Percentiles rank a stretch among this genome's conserved stretches.
Conservation (phyloP, 441 rosid species). For the Euphorbia schlechtendalii region DNA sequence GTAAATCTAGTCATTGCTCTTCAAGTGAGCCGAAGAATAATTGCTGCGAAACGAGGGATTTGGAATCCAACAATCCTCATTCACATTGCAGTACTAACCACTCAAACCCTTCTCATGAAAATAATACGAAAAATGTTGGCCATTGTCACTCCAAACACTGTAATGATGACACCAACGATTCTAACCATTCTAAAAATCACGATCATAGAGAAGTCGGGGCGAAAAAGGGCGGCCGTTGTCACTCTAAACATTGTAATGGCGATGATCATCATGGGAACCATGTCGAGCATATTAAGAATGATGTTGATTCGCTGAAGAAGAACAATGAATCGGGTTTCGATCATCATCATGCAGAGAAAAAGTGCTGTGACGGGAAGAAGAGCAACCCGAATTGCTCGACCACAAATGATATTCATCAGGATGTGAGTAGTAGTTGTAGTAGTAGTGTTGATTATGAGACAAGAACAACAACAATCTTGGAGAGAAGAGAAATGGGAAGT, state of each 20-base stretch:
- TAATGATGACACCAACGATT: too few relatives aligned
- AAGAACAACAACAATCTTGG: constrained; percentile 17
- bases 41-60: constrained; percentile 13
- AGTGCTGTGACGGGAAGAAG: constrained; percentile 12
- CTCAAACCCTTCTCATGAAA: constrained; percentile 6
- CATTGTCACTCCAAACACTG: too few relatives aligned
- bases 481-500: constrained; percentile 38
- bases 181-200: too few relatives aligned
- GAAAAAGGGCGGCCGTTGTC: constrained; percentile 17
- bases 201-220: not conserved
- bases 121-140: too few relatives aligned
- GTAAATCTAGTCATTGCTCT: too few relatives aligned
- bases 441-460: not conserved
- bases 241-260: constrained; percentile 23
- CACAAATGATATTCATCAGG: constrained; percentile 10
- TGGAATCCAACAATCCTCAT: constrained; percentile 14
- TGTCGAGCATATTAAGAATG: not conserved
- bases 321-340: constrained; percentile 18
- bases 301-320: constrained; percentile 11
- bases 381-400: constrained; percentile 1
- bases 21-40: constrained; percentile 15
- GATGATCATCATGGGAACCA: constrained; percentile 16
- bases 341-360: constrained; percentile 12
- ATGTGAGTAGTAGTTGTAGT: not conserved
- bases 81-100: constrained; percentile 9